Base-by-base conservation (phyloP, 1,284 basidiomycete species). In the Pseudozyma thailandica region DNA sequence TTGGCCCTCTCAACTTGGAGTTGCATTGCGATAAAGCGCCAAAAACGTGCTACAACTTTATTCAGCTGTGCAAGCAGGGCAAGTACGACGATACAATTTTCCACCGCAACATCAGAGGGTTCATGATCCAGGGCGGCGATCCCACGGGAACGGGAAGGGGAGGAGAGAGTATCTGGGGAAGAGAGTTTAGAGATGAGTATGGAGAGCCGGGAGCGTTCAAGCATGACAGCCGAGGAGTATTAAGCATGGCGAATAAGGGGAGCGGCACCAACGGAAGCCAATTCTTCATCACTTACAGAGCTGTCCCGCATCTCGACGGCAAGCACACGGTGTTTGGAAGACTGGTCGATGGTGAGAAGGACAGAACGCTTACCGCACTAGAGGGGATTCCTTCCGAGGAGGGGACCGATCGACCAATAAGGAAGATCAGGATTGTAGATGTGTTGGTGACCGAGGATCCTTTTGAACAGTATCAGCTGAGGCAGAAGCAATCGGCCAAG, bases 91-190 rank as follows among this genome's bases (percentile, higher is more conserved):
- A 92, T 74, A 90, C 89, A 62, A 71, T 82, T 28, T 99, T 98
- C 84, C 95, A 99, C 81, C 89, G 95, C 31, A 86, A 96, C 46
- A 93, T 99, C 13, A 94, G 94, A 6, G 94, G 92, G 0, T 99
- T 99, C 82, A 98, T 99, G 96, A 88, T 94, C 26, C 94, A 97
- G 87, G 94, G 93, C 1, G 95, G 94, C 43, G 94, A 98, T 83
- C 94, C 94, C 2, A 94, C 93, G 0, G 95, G 96, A 1, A 98
- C 94, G 2, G 95, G 96, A 1, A 86, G 91, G 26, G 96, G 95
- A 4, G 95, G 95, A 6, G 86, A 92, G 78, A 94, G 92, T n/a
- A 90, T 89, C 80, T 98, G 95, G 95, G 93, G 92, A 4, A 92
- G 91, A 23, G 91, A 92, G 6, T 99, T 99, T 85, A 87, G 93